Conservation (phyloP, 129 eudicot species). For the Deinandra increscens region DNA sequence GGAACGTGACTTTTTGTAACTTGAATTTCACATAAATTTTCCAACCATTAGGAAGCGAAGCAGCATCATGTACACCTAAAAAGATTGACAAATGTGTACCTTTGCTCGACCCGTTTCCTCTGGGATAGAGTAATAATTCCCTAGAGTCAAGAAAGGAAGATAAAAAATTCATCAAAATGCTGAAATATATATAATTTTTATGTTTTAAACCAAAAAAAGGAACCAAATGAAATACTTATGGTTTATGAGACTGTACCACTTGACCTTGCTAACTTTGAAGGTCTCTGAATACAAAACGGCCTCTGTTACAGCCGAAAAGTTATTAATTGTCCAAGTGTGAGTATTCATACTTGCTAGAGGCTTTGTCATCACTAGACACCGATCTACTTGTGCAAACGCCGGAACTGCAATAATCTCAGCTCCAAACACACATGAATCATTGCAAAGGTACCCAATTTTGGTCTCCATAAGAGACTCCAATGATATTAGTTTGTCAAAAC, state of each 20-base stretch:
- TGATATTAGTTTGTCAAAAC: not conserved
- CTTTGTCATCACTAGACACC: slow-evolving; percentile 19
- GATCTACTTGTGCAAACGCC: not conserved
- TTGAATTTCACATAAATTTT: slow-evolving; percentile 5
- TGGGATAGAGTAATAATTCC: too few relatives aligned
- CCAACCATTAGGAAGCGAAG: slow-evolving; percentile 10
- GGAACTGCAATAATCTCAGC: not conserved
- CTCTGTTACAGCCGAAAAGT: slow-evolving; percentile 3
- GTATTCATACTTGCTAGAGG: slow-evolving; percentile 12
- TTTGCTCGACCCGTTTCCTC: too few relatives aligned
- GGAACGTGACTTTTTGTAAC: slow-evolving; percentile 4
- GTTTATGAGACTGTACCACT: not conserved
- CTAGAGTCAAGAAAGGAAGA: too few relatives aligned
- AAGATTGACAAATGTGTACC: too few relatives aligned
- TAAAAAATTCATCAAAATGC: too few relatives aligned
- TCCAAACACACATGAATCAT: slow-evolving; percentile 9
- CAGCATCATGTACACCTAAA: slow-evolving; percentile 13
- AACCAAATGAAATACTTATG: not conserved
- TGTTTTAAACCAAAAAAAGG: too few relatives aligned
- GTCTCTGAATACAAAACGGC: not conserved
- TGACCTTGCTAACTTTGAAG: slow-evolving; percentile 4
- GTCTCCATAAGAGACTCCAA: not conserved
- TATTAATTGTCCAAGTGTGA: slow-evolving; percentile 25
- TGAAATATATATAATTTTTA: too few relatives aligned
- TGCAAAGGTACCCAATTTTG: not conserved